Evolutionary conservation across 202 grass and related monocot genomes (phyloP).

Genomic region (Cymbopogon flexuosus): DNA sequence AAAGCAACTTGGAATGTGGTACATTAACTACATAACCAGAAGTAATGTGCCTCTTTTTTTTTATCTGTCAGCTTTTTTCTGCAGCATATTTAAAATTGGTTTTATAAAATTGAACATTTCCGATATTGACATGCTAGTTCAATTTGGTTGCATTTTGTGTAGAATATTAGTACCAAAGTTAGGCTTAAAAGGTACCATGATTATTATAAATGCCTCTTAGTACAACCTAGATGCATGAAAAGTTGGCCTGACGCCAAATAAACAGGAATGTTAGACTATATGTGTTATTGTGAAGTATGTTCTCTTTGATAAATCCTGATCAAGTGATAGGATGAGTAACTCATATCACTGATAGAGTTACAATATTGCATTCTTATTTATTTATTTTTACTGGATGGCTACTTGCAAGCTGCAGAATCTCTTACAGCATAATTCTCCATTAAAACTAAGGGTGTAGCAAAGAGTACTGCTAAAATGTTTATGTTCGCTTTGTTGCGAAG

Average conservation of each 20-base stretch:
- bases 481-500: background rate
- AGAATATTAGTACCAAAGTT: background rate
- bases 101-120: background rate
- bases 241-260: background rate
- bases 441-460: no score
- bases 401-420: background rate
- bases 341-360: background rate
- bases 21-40: background rate
- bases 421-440: background rate
- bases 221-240: background rate
- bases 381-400: background rate
- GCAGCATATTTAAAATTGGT: background rate
- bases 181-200: background rate
- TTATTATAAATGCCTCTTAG: background rate
- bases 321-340: background rate
- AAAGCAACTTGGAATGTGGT: background rate
- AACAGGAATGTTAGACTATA: background rate
- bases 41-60: background rate
- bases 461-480: conserved; percentile 12
- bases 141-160: background rate
- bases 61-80: background rate
- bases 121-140: background rate
- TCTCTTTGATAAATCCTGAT: background rate
- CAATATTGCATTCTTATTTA: background rate
- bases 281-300: background rate